These are phyloP conservation scores for Piromyces sp. DNA, from an alignment of 192 early-diverging fungal species.

Conservation along the genomic window DNA sequence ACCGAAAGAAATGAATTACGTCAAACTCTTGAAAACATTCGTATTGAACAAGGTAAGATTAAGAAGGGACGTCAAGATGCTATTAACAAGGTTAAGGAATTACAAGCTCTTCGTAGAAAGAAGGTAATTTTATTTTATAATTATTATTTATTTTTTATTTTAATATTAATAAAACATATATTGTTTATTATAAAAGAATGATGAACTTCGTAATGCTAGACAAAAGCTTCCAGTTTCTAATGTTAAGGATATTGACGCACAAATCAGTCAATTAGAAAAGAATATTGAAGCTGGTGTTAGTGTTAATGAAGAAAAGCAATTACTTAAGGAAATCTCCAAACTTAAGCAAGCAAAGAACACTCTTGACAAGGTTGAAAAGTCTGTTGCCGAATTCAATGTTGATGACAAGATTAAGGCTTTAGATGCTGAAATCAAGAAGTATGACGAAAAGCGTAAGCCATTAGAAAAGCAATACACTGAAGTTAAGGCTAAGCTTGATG, in stretches of 20 bases:
- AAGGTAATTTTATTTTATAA: too few species aligned
- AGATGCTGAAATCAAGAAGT: constrained; percentile 18
- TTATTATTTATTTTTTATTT: too few species aligned
- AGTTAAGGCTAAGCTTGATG: constrained; percentile 59
- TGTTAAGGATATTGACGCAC: constrained; percentile 54
- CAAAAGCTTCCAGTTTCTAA: constrained; percentile 67
- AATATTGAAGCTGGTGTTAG: constrained; percentile 64
- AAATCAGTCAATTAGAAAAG: constrained; percentile 46
- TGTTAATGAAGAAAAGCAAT: constrained; percentile 74
- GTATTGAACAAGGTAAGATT: constrained; percentile 43
- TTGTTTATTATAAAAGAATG: constrained; percentile 27
- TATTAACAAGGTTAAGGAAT: constrained; percentile 49
- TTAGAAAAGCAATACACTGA: constrained; percentile 48
- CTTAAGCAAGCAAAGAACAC: constrained; percentile 58
- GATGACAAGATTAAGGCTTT: constrained; percentile 51
- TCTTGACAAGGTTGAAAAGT: constrained; percentile 43
- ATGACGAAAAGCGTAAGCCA: constrained; percentile 21
- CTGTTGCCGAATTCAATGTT: constrained; percentile 25
- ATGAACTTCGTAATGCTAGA: constrained; percentile 34
- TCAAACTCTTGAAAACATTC: not conserved
- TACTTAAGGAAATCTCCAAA: constrained; percentile 61
- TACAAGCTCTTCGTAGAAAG: constrained; percentile 60
- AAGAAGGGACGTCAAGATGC: constrained; percentile 50
- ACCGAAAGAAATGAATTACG: not conserved
- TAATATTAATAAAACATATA: too few species aligned